Percentiles rank a stretch among this genome's conserved stretches.
Conservation (phyloP, 2,329 filamentous ascomycete genomes). For the Zarea fungicola region DNA sequence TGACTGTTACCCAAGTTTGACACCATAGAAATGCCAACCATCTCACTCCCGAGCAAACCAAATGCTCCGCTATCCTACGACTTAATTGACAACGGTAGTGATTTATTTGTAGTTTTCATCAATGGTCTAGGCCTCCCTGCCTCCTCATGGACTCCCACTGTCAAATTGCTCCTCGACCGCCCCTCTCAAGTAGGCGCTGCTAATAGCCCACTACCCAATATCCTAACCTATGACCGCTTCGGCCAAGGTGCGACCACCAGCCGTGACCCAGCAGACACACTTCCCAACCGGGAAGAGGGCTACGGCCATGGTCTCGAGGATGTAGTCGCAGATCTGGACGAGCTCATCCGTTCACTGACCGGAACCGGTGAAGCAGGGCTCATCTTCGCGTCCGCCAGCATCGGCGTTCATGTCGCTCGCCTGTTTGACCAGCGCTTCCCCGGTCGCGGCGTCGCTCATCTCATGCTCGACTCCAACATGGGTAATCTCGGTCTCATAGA, state of each 20-base stretch:
- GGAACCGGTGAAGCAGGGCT: constrained; percentile 7
- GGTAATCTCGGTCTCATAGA: constrained; percentile 52
- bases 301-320: constrained; percentile 44
- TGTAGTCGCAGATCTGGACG: constrained; percentile 22
- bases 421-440: constrained; percentile 45
- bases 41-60: constrained; percentile 18
- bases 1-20: no score
- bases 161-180: constrained; percentile 7
- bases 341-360: constrained; percentile 9
- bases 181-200: neutral
- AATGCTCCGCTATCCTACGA: constrained; percentile 16
- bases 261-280: constrained; percentile 40
- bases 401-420: constrained; percentile 35
- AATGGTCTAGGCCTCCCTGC: constrained; percentile 21
- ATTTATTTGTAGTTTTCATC: constrained; percentile 18
- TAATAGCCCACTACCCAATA: constrained; percentile 23
- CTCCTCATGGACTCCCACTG: constrained; percentile 14
- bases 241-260: constrained; percentile 44
- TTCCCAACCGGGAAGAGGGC: constrained; percentile 24
- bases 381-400: constrained; percentile 17
- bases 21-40: constrained; percentile 44
- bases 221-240: constrained; percentile 54
- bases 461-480: constrained; percentile 54
- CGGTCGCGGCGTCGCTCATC: constrained; percentile 36
- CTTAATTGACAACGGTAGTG: constrained; percentile 8